Evolutionary conservation across 2,329 filamentous ascomycete species (phyloP).

Genomic region (Magnaporthiopsis incrustans): DNA sequence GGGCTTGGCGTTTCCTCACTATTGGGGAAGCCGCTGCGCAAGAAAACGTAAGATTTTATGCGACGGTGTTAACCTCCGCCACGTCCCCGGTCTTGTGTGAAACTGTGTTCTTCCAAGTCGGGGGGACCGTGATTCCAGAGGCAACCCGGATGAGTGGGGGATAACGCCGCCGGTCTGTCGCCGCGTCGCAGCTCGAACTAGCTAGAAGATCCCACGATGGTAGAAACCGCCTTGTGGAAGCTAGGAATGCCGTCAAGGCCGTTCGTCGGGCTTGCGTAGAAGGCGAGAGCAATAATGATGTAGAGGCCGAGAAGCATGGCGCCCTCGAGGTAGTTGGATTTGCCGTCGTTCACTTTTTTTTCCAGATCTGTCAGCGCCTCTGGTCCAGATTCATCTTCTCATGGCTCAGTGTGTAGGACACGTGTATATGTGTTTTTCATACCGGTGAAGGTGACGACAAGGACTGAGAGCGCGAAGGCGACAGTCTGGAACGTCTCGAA

Average conservation of each 20-base stretch:
- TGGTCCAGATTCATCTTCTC: neutral
- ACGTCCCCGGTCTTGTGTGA: neutral
- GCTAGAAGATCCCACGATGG: neutral
- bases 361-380: neutral
- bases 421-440: neutral
- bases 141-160: too few relatives aligned
- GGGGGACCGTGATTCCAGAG: neutral
- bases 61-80: neutral
- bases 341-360: conserved; percentile 60
- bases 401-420: neutral
- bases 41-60: neutral
- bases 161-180: neutral
- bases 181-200: neutral
- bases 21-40: neutral
- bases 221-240: neutral
- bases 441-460: conserved; percentile 63
- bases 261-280: conserved; percentile 46
- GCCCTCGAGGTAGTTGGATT: conserved; percentile 77
- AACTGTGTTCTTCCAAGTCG: neutral
- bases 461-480: conserved; percentile 65
- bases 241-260: neutral
- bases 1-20: neutral
- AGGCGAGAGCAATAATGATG: conserved; percentile 52
- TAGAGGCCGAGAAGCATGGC: conserved; percentile 58
- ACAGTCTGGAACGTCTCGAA: conserved; percentile 78